phyloP scores from a whole-genome alignment of 202 grass and related monocot species.

The Setaria viridis region DNA sequence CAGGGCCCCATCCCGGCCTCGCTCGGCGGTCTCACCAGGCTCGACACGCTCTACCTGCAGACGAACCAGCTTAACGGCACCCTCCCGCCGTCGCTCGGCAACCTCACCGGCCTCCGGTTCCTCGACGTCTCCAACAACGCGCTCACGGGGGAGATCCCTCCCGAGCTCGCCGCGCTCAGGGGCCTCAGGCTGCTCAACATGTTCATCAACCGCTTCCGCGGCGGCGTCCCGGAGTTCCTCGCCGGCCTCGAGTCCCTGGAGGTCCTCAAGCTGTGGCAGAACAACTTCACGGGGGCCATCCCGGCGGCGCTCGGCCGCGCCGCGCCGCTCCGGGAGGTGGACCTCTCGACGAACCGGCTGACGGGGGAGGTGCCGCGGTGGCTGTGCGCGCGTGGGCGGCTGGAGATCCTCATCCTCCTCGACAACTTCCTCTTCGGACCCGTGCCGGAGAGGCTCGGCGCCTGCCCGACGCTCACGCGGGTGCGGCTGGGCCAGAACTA shows the following conservation, averaged over 20 bases:
- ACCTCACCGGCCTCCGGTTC: slow-evolving; percentile 67
- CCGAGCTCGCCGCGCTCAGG: slow-evolving; percentile 51
- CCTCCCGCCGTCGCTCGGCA: slow-evolving; percentile 63
- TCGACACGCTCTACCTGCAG: slow-evolving; percentile 89
- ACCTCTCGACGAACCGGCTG: slow-evolving; percentile 83
- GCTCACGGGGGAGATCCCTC: slow-evolving; percentile 72
- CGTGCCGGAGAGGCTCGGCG: slow-evolving; percentile 71
- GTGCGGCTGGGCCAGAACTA: slow-evolving; percentile 85
- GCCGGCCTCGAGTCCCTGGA: slow-evolving; percentile 57
- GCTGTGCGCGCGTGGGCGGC: slow-evolving; percentile 61
- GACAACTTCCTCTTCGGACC: slow-evolving; percentile 85
- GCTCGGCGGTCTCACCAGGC: slow-evolving; percentile 58
- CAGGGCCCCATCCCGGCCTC: slow-evolving; percentile 59
- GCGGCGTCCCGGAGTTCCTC: slow-evolving; percentile 62
- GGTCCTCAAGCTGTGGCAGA: slow-evolving; percentile 86
- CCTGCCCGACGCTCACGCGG: slow-evolving; percentile 64
- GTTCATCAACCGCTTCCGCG: slow-evolving; percentile 90
- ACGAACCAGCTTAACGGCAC: slow-evolving; percentile 79
- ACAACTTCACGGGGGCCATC: slow-evolving; percentile 83
- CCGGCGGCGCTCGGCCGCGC: slow-evolving; percentile 54
- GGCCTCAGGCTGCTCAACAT: slow-evolving; percentile 68
- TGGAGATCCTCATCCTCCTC: slow-evolving; percentile 89
- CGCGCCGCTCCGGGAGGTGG: slow-evolving; percentile 69
- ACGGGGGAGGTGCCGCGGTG: slow-evolving; percentile 66
- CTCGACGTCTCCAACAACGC: slow-evolving; percentile 94